Conservation (phyloP, 306 rosid genomes). For the Lupinus albus region DNA sequence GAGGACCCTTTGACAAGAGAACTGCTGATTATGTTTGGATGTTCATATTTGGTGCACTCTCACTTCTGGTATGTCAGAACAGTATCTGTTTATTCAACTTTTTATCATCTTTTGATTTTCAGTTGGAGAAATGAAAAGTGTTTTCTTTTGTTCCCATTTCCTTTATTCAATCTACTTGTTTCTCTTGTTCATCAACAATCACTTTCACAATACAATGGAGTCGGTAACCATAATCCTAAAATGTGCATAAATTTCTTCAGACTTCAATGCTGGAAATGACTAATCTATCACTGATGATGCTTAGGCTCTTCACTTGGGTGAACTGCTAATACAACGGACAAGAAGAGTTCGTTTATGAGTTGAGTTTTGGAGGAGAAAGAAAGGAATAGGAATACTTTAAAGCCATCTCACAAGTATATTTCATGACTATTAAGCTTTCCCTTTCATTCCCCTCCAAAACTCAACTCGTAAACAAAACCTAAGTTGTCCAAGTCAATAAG, state of each 20-base stretch:
- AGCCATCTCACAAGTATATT: no score
- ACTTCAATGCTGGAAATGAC: not conserved
- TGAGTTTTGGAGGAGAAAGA: no score
- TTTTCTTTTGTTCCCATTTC: not conserved
- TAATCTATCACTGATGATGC: not conserved
- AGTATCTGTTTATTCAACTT: not conserved
- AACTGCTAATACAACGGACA: no score
- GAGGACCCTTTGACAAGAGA: slow-evolving; percentile 76
- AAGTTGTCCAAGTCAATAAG: no score
- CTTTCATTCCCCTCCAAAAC: no score
- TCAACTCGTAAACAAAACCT: no score
- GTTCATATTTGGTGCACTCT: slow-evolving; percentile 68
- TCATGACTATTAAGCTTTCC: no score
- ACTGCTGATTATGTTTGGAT: slow-evolving; percentile 82
- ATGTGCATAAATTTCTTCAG: not conserved
- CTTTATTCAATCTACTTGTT: not conserved
- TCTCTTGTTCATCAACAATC: not conserved
- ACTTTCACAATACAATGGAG: not conserved
- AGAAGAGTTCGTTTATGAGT: no score
- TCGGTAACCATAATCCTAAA: not conserved
- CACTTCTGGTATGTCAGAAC: slow-evolving; percentile 61
- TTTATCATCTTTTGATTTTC: not conserved
- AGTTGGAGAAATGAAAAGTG: slow-evolving; percentile 6
- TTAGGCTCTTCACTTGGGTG: not conserved
- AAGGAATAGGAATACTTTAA: no score